Evolutionary conservation across 129 eudicot species (phyloP), one percentile per base, ranked within the genome.

Genomic region (Escallonia rubra): DNA sequence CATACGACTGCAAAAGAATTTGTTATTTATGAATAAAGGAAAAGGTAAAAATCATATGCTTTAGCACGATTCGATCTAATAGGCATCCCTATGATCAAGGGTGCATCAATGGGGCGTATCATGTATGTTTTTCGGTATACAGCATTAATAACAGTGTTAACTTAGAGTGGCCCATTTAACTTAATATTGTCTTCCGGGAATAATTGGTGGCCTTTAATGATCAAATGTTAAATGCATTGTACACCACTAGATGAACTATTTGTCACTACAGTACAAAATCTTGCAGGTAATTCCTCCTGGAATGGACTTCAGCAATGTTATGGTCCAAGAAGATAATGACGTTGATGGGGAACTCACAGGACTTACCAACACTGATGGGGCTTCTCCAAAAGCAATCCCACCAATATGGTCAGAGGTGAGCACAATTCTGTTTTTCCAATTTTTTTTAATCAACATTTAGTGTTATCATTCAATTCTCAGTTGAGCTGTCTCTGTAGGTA

Each of bases 261-360:
- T 70, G 45, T 4, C 50, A 44, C 59, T 41, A 14, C 57, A 10
- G 44, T 16, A 34, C 14, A 46, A 48, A 8, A 6, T 13, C 64
- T 65, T 80, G 15, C 72, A 91, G 97, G 97, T 91, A 48, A 91
- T 91, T 75, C 90, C 97, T 74, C 96, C 97, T 52, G 97, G 97
- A 61, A 91, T 91, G 97, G 97, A 91, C 83, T 91, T 91, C 68
- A 87, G 93, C 79, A 91, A 80, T 77, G 97, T 90, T 39, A 69
- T 71, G 56, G 84, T 76, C 55, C 90, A 80, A 66, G 96, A 87
- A 69, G 96, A 87, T 43, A 54, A 45, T 42, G 57, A 68, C 39
- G 77, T 69, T 15, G 90, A 87, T 74, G 90, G 89, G 69, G 95
- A 87, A 54, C 80, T 82, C 34, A 11, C 76, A 45, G 44, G 87